Base-by-base conservation (phyloP, 2,329 filamentous ascomycete species). In the Trichoderma koningiopsis region DNA sequence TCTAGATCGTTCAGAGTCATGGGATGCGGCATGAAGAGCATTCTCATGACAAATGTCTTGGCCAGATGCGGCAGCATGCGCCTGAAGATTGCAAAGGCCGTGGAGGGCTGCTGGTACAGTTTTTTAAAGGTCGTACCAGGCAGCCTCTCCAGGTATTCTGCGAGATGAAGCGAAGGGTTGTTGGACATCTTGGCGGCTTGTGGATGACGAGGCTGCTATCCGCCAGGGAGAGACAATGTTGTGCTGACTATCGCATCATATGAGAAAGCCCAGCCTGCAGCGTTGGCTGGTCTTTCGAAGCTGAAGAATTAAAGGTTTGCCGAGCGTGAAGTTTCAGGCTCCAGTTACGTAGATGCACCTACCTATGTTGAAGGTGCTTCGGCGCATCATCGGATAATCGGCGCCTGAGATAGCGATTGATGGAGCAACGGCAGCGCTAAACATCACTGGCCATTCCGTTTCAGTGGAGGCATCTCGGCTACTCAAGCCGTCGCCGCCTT, bases 41-140 rank as follows among this genome's bases (percentile, higher is more conserved):
- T 89, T 49, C 92, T 92, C 91, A 97, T 97, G 71, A 99, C 95
- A 76, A 99, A 91, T 19, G 90, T 93, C 85, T 99, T 98, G 74
- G 96, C 95, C 93, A 98, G 83, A 77, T 96, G 92, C 69, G 96
- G 93, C 70, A 99, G 87, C 94, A 99, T 97, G 82, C 96, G 94
- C 74, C 96, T 89, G 80, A 98, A 98, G 76, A 99, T 94, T 73
- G 96, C 96, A 73, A 99, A 89, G 47, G 94, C 92, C 1, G 96
- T 97, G 53, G 95, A 97, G 35, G 96, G 96, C 84, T 97, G 94
- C 82, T 94, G 92, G 85, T 99, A 99, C 57, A 99, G 87, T 80
- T 93, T 92, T 78, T 89, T 89, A 80, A 98, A 97, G 43, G 93
- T 96, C 53, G 92, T 93, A 72, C 94, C 93, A 61, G 92, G 92